Evolutionary conservation across 2,329 filamentous ascomycete genomes (phyloP).

Genomic region (Zarea fungicola): DNA sequence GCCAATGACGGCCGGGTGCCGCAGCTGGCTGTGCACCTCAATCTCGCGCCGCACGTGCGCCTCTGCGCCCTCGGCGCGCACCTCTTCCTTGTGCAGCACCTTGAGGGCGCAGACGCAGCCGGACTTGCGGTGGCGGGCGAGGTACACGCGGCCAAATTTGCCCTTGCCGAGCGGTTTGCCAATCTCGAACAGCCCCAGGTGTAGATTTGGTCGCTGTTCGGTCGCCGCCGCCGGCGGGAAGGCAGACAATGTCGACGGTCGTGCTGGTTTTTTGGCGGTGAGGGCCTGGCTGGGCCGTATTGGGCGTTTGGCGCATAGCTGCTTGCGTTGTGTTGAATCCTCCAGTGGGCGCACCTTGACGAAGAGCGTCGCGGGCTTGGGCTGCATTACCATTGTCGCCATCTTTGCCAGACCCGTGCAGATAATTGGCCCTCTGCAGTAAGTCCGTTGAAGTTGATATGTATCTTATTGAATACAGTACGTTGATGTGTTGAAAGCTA

Average conservation of each 20-base stretch:
- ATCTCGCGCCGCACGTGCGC: constrained; percentile 84
- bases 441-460: background rate
- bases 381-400: constrained; percentile 12
- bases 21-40: constrained; percentile 80
- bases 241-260: background rate
- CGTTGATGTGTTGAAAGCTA: background rate
- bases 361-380: constrained; percentile 9
- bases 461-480: background rate
- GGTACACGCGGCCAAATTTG: constrained; percentile 81
- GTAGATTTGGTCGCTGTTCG: constrained; percentile 52
- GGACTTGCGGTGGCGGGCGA: constrained; percentile 70
- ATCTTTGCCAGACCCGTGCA: constrained; percentile 4
- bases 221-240: constrained; percentile 31
- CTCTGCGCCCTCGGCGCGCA: constrained; percentile 70
- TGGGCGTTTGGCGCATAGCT: constrained; percentile 12
- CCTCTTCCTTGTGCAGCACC: constrained; percentile 76
- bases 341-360: constrained; percentile 9
- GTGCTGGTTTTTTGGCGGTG: constrained; percentile 1
- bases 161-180: constrained; percentile 81
- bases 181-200: constrained; percentile 83
- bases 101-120: constrained; percentile 83
- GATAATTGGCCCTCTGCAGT: background rate
- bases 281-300: constrained; percentile 10
- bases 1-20: constrained; percentile 77
- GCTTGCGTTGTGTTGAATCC: constrained; percentile 8